These are phyloP conservation scores for Fagus crenata DNA, from an alignment of 306 rosid genomes.

Conservation along the genomic window DNA sequence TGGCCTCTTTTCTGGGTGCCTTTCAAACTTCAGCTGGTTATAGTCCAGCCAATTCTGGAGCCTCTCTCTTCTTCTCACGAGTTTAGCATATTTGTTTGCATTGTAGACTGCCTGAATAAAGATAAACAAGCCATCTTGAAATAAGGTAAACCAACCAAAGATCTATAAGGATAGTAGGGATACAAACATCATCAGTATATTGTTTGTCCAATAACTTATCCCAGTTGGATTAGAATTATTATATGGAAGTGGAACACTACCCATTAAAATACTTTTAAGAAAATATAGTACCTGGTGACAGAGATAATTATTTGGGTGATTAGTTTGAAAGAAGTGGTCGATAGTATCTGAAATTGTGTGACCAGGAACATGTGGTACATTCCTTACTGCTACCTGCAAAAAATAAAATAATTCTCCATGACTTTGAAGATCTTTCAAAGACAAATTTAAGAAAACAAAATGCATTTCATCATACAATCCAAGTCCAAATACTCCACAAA, in stretches of 20 bases:
- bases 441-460: neutral
- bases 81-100: slow-evolving; percentile 82
- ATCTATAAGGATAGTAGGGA: neutral
- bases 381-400: slow-evolving; percentile 85
- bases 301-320: slow-evolving; percentile 82
- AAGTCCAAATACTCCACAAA: neutral
- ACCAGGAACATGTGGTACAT: slow-evolving; percentile 65
- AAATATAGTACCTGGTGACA: slow-evolving; percentile 79
- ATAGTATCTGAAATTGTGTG: slow-evolving; percentile 58
- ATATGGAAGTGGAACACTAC: neutral
- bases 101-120: slow-evolving; percentile 79
- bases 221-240: neutral
- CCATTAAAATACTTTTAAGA: neutral
- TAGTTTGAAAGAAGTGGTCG: slow-evolving; percentile 74
- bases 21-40: slow-evolving; percentile 83
- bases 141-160: slow-evolving; percentile 15
- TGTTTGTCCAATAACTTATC: slow-evolving; percentile 6
- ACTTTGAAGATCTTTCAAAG: slow-evolving; percentile 13
- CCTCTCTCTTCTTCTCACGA: slow-evolving; percentile 64
- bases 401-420: slow-evolving; percentile 18
- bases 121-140: slow-evolving; percentile 15
- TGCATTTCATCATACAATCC: neutral
- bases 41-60: slow-evolving; percentile 92
- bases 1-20: slow-evolving; percentile 73
- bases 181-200: neutral